phyloP scores from a whole-genome alignment of 2,329 filamentous ascomycete genomes.

The Penicillium brevicompactum region DNA sequence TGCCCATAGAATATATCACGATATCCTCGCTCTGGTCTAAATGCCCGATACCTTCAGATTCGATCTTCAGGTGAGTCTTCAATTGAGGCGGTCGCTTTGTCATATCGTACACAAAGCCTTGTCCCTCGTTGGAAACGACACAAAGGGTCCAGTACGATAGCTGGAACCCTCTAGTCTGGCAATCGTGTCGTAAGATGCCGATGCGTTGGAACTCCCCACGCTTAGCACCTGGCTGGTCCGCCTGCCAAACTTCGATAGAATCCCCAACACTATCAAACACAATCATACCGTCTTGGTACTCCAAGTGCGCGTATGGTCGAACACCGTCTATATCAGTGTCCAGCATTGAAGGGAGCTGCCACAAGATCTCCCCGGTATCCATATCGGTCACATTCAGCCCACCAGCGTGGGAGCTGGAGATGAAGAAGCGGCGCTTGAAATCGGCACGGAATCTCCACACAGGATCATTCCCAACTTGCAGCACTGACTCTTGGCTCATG shows the following conservation, averaged over 20 bases:
- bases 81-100: slow-evolving; percentile 35
- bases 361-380: slow-evolving; percentile 46
- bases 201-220: slow-evolving; percentile 46
- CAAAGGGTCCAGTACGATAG: slow-evolving; percentile 48
- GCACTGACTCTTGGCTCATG: slow-evolving; percentile 39
- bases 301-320: slow-evolving; percentile 49
- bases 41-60: slow-evolving; percentile 47
- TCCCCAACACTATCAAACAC: slow-evolving; percentile 50
- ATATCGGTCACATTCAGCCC: slow-evolving; percentile 51
- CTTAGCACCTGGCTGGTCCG: slow-evolving; percentile 34
- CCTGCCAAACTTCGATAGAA: slow-evolving; percentile 50
- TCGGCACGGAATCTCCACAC: slow-evolving; percentile 52
- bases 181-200: slow-evolving; percentile 45
- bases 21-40: slow-evolving; percentile 45
- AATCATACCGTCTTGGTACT: slow-evolving; percentile 51
- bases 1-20: slow-evolving; percentile 50
- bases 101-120: slow-evolving; percentile 52
- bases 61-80: slow-evolving; percentile 42
- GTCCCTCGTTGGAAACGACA: slow-evolving; percentile 48
- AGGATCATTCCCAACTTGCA: slow-evolving; percentile 45
- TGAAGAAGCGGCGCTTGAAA: slow-evolving; percentile 49
- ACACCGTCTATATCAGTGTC: slow-evolving; percentile 35
- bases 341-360: slow-evolving; percentile 35
- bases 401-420: slow-evolving; percentile 50
- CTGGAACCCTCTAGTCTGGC: slow-evolving; percentile 50